phyloP scores from a whole-genome alignment of 2,329 filamentous ascomycete species.

The Xylaria sp. region DNA sequence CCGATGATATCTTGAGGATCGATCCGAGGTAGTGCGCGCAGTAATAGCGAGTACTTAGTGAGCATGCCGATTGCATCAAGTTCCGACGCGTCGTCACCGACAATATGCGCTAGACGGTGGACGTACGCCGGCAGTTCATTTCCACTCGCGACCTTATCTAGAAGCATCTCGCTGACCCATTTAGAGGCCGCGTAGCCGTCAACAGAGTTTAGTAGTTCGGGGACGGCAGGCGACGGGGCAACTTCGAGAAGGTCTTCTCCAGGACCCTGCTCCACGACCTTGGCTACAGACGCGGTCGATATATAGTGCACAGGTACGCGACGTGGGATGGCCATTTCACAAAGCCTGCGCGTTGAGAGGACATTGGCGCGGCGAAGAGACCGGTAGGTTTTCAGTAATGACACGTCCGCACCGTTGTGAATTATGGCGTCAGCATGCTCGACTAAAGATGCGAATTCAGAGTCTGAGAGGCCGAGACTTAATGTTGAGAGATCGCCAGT shows the following conservation, averaged over 20 bases:
- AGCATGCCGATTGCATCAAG: constrained; percentile 5
- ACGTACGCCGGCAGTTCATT: not conserved
- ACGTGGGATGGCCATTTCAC: constrained; percentile 47
- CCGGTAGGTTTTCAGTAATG: constrained; percentile 53
- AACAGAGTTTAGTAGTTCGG: constrained; percentile 2
- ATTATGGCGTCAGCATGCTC: constrained; percentile 59
- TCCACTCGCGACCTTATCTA: constrained; percentile 33
- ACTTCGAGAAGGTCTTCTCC: constrained; percentile 17
- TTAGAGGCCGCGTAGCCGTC: constrained; percentile 44
- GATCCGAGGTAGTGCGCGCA: constrained; percentile 5
- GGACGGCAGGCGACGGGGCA: not conserved
- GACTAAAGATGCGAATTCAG: not conserved
- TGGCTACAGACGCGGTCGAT: constrained; percentile 48
- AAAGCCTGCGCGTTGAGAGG: constrained; percentile 50
- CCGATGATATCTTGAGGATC: not conserved
- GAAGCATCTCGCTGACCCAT: constrained; percentile 44
- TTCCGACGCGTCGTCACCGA: constrained; percentile 2
- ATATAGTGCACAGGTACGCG: constrained; percentile 53
- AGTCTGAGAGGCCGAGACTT: constrained; percentile 8
- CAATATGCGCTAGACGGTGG: not conserved
- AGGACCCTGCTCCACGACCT: not conserved
- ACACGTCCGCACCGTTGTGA: constrained; percentile 61
- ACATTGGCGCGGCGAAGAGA: constrained; percentile 52
- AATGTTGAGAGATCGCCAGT: constrained; percentile 5
- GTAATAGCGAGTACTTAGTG: constrained; percentile 1